Percentiles rank a stretch among this genome's conserved stretches.
These are phyloP conservation scores for Teratosphaeria nubilosa DNA, from an alignment of 2,329 filamentous ascomycete species.

Conservation along the genomic window DNA sequence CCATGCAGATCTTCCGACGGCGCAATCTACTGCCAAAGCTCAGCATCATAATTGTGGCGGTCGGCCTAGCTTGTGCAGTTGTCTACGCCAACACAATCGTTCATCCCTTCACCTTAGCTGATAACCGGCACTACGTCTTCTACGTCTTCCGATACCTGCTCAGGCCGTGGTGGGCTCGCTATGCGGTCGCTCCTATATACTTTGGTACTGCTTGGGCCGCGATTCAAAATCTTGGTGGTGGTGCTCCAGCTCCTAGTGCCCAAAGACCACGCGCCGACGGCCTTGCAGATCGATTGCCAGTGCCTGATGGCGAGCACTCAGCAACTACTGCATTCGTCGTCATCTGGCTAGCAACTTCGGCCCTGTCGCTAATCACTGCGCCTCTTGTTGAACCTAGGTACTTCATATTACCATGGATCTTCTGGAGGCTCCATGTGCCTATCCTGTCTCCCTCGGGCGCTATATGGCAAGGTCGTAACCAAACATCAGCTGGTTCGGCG, in stretches of 20 bases:
- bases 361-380: conserved; percentile 73
- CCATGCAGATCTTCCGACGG: conserved; percentile 26
- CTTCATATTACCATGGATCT: conserved; percentile 89
- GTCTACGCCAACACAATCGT: conserved; percentile 83
- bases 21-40: conserved; percentile 28
- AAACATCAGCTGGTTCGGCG: neutral
- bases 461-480: neutral
- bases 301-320: conserved; percentile 16
- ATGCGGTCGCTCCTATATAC: conserved; percentile 57
- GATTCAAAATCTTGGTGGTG: conserved; percentile 51
- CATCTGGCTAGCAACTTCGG: conserved; percentile 58
- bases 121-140: conserved; percentile 96
- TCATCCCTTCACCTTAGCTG: conserved; percentile 89
- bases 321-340: conserved; percentile 43
- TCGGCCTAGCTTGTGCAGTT: conserved; percentile 35
- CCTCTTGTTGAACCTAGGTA: conserved; percentile 92
- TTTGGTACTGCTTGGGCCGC: conserved; percentile 58
- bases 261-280: neutral
- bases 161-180: conserved; percentile 31
- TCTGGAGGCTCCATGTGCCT: conserved; percentile 77
- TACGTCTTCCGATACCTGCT: conserved; percentile 84
- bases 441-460: conserved; percentile 19
- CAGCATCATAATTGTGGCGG: conserved; percentile 25
- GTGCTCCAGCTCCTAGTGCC: conserved; percentile 10
- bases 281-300: neutral